Evolutionary conservation across 805 yeast genomes (phyloP).

Genomic region (Diddensiella transvaalensis): DNA sequence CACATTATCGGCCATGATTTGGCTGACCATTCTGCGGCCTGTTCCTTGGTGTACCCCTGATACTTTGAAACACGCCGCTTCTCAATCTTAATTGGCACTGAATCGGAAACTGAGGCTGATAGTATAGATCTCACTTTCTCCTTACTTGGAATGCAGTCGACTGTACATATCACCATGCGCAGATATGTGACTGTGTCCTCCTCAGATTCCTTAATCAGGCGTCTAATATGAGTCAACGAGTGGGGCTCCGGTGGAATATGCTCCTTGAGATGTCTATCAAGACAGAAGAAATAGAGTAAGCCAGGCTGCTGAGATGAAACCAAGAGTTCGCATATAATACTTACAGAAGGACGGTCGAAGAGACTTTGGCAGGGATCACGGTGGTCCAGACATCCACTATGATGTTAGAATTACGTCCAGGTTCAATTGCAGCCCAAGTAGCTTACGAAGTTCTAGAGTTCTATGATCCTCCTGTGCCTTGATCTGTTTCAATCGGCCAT

Average conservation of each 20-base stretch:
- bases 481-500: conserved; percentile 23
- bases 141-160: conserved; percentile 30
- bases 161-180: conserved; percentile 48
- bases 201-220: conserved; percentile 29
- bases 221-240: conserved; percentile 34
- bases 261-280: conserved; percentile 26
- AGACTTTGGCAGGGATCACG: conserved; percentile 30
- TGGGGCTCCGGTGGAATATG: conserved; percentile 32
- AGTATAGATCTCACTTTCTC: conserved; percentile 20
- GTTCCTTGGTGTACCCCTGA: conserved; percentile 70
- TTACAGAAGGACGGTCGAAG: conserved; percentile 27
- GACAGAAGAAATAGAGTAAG: not conserved
- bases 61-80: conserved; percentile 48
- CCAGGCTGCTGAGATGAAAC: too few relatives aligned
- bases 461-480: conserved; percentile 26
- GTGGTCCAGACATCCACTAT: conserved; percentile 33
- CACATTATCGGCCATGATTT: conserved; percentile 82
- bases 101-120: conserved; percentile 1
- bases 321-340: conserved; percentile 6
- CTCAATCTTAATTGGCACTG: conserved; percentile 6
- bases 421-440: too few relatives aligned
- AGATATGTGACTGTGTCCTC: conserved; percentile 24
- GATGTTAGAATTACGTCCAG: too few relatives aligned
- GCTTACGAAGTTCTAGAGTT: conserved; percentile 18
- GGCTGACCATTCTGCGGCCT: conserved; percentile 59